A percentile compares a stretch with the other conserved stretches of the same genome.
phyloP scores from a whole-genome alignment of 352 stramenopile genomes.

The Bremia lactucae region DNA sequence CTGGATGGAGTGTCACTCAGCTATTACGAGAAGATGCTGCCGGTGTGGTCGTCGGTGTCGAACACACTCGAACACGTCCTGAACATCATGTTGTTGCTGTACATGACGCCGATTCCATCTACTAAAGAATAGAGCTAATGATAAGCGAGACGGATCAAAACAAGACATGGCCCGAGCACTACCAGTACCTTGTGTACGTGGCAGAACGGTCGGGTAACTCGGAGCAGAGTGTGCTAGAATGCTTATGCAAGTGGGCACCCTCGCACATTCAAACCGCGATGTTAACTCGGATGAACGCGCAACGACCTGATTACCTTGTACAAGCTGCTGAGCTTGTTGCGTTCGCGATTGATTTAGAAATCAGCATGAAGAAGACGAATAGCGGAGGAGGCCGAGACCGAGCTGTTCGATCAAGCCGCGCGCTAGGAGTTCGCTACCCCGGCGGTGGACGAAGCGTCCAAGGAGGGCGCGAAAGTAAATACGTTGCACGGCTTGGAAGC shows the following conservation, averaged over 20 bases:
- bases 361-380: too few species aligned
- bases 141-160: neutral
- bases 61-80: conserved; percentile 7
- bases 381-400: too few species aligned
- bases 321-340: too few species aligned
- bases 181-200: conserved; percentile 6
- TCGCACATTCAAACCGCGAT: neutral
- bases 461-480: neutral
- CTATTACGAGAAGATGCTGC: conserved; percentile 9
- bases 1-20: neutral
- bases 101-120: conserved; percentile 1
- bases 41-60: neutral
- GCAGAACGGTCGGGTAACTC: conserved; percentile 3
- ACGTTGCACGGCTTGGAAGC: neutral
- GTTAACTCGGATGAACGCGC: too few species aligned
- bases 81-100: conserved; percentile 9
- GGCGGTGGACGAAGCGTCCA: neutral
- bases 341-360: too few species aligned
- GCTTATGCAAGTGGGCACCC: conserved; percentile 4
- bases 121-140: conserved; percentile 6
- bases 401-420: too few species aligned
- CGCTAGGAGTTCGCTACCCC: too few species aligned
- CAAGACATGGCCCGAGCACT: conserved; percentile 8
- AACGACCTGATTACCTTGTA: too few species aligned
- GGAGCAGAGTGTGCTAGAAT: conserved; percentile 5